Percentiles rank a stretch among this genome's conserved stretches.
Conservation (phyloP, 2,329 filamentous ascomycete species). For the Fonsecaea pedrosoi region DNA sequence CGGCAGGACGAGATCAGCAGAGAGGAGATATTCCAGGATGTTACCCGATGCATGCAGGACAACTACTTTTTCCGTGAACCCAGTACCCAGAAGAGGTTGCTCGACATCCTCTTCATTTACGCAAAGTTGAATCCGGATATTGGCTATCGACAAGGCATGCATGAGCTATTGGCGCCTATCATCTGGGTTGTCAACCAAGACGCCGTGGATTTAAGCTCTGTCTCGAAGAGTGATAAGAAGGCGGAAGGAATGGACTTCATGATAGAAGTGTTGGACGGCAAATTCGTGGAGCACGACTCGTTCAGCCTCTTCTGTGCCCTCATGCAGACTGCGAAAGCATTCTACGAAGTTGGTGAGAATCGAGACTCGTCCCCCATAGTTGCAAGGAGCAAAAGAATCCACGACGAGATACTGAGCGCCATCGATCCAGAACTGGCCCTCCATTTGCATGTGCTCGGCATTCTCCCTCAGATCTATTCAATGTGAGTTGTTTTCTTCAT, state of each 20-base stretch:
- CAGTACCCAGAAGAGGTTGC: conserved; percentile 76
- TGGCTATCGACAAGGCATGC: conserved; percentile 98
- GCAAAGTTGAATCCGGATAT: conserved; percentile 88
- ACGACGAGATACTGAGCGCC: conserved; percentile 77
- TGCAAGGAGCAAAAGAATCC: conserved; percentile 82
- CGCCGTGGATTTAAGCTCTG: conserved; percentile 65
- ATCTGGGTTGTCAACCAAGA: conserved; percentile 84
- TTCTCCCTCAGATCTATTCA: conserved; percentile 94
- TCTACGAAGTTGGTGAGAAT: conserved; percentile 75
- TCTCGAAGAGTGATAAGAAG: conserved; percentile 52
- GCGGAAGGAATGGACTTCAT: conserved; percentile 54
- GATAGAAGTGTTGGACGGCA: conserved; percentile 71
- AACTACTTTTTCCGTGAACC: conserved; percentile 86
- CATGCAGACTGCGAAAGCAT: conserved; percentile 85
- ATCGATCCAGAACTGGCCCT: conserved; percentile 82
- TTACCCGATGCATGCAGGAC: conserved; percentile 87
- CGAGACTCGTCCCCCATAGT: conserved; percentile 73
- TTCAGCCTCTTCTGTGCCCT: conserved; percentile 84
- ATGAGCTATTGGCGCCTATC: conserved; percentile 90
- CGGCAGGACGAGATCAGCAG: conserved; percentile 83
- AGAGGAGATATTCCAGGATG: conserved; percentile 91
- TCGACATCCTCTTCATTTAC: conserved; percentile 92
- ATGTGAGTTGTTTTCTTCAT: conserved; percentile 65
- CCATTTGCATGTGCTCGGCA: conserved; percentile 82
- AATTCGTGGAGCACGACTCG: conserved; percentile 86